These are phyloP conservation scores for Russula sp. DNA, from an alignment of 768 basidiomycete species.

Conservation along the genomic window DNA sequence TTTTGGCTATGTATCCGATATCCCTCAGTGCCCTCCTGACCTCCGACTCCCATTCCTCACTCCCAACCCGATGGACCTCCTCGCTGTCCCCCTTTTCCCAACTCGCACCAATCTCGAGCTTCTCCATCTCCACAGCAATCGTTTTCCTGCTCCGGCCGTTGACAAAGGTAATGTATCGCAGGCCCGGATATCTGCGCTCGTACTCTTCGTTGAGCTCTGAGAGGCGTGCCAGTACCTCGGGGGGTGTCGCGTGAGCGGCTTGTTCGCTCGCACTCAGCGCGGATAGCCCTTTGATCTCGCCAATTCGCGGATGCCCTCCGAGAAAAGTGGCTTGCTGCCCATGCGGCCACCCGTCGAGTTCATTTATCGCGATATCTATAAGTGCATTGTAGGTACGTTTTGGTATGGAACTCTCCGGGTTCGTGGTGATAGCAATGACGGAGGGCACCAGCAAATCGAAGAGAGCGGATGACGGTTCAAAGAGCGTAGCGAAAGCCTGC, in stretches of 20 bases:
- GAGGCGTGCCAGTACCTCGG: slow-evolving; percentile 67
- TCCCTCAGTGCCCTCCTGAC: slow-evolving; percentile 65
- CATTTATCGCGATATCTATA: slow-evolving; percentile 44
- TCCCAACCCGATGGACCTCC: slow-evolving; percentile 31
- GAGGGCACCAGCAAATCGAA: slow-evolving; percentile 65
- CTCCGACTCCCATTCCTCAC: slow-evolving; percentile 56
- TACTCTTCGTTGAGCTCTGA: slow-evolving; percentile 71
- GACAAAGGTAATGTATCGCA: slow-evolving; percentile 90
- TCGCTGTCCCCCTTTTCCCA: slow-evolving; percentile 36
- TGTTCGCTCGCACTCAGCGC: slow-evolving; percentile 77
- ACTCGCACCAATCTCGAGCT: slow-evolving; percentile 43
- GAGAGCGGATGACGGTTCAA: slow-evolving; percentile 34
- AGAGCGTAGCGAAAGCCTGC: slow-evolving; percentile 34
- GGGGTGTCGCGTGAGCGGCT: slow-evolving; percentile 52
- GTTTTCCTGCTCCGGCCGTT: slow-evolving; percentile 68
- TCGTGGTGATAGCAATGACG: slow-evolving; percentile 42
- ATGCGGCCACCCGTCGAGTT: slow-evolving; percentile 47
- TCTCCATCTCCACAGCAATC: slow-evolving; percentile 74
- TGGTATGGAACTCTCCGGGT: neutral
- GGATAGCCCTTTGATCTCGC: slow-evolving; percentile 70
- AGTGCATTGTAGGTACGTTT: slow-evolving; percentile 40
- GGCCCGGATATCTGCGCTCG: slow-evolving; percentile 60
- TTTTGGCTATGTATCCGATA: slow-evolving; percentile 70
- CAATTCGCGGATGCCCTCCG: slow-evolving; percentile 83
- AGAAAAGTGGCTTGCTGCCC: slow-evolving; percentile 56